Evolutionary conservation across 192 early-diverging fungal species (phyloP), one percentile per base, ranked within the genome.

Genomic region (Podila epigama): DNA sequence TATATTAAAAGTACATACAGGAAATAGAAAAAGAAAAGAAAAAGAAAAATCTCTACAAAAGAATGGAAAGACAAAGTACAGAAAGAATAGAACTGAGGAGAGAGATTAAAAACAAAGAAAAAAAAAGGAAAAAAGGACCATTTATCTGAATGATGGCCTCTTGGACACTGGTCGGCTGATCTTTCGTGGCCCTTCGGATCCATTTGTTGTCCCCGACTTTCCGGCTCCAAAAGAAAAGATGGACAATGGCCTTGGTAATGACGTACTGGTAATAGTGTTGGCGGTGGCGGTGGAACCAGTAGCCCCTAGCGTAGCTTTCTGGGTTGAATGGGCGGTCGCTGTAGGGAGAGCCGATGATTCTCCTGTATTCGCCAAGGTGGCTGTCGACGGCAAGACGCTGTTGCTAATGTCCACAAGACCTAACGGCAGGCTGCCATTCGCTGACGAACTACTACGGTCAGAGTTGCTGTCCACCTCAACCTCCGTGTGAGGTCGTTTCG

Each of bases 141-240:
- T 33, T 35, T 18, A n/a, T 3, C 70, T 55, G 22, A 52, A 10
- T 5, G 40, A 31, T 39, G 63, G 70, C 16, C 61, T 75, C 25
- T 33, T 20, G 31, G 53, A 42, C 2, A 58, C 51, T 2, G 72
- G 52, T 33, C 72, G 72, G 18, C 42, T 75, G 27, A 75, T 59
- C 37, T 75, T 75, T 6, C 72, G 72, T 13, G 72, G 65, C 25
- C 72, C 72, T 35, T 75, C 72, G 4, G 60, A 34, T 5, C 54
- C 40, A 35, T 75, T 75, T 13, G 31, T 37, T 37, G 56, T 5
- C 25, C 72, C 72, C 18, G 72, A 67, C 52, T 75, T 75, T 40
- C 72, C 72, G 1, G 54, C 50, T 13, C 63, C 70, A 33, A 28
- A 28, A 16, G 32, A 58, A 60, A 75, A 20, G 20, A 36, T 40